phyloP scores from a whole-genome alignment of 192 early-diverging fungal species.

The Coemansia sp. region DNA sequence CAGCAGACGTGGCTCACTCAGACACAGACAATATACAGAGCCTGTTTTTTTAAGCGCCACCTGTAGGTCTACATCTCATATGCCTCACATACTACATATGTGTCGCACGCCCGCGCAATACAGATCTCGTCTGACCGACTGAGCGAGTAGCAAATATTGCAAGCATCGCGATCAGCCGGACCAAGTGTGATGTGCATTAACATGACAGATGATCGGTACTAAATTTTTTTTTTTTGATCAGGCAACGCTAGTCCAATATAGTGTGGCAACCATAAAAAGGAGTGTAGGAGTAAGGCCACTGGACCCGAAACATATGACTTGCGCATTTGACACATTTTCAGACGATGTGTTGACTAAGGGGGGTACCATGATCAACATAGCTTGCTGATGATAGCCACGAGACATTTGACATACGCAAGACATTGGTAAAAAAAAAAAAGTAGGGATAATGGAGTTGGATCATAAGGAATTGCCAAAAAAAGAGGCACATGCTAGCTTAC shows the following conservation, averaged over 20 bases:
- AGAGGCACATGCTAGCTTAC: neutral
- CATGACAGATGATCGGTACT: neutral
- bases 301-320: neutral
- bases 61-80: neutral
- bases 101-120: neutral
- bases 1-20: neutral
- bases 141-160: neutral
- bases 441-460: neutral
- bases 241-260: neutral
- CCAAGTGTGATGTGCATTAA: neutral
- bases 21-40: neutral
- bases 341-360: neutral
- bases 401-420: neutral
- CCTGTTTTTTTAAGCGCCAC: neutral
- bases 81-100: neutral
- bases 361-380: neutral
- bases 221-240: neutral
- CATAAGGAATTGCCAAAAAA: neutral
- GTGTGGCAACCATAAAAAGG: neutral
- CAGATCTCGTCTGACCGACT: neutral
- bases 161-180: neutral
- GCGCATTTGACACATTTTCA: neutral
- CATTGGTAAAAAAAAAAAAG: neutral
- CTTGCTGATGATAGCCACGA: neutral
- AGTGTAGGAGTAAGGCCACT: neutral